Conservation (phyloP, 257 asterid species). For the Jasminum sambac region DNA sequence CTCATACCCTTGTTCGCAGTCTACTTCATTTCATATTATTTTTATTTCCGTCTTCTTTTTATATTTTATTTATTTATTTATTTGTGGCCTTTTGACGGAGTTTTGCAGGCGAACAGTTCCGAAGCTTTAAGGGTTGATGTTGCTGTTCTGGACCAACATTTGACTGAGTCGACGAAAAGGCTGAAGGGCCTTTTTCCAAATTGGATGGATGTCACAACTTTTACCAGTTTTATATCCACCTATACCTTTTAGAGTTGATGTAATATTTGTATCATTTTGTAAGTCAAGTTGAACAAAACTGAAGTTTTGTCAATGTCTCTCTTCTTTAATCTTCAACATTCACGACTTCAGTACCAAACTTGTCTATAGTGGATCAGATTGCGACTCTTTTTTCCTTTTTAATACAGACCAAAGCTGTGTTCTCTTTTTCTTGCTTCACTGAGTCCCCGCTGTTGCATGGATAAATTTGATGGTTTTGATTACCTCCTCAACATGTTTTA, state of each 20-base stretch:
- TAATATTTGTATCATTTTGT: neutral
- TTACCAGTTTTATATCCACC: constrained; percentile 76
- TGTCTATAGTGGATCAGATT: no score
- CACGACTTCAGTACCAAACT: no score
- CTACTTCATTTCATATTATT: no score
- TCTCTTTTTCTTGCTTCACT: no score
- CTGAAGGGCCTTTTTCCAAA: constrained; percentile 80
- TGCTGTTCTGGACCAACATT: constrained; percentile 69
- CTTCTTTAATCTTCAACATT: no score
- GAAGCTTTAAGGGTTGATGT: constrained; percentile 67
- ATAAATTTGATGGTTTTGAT: no score
- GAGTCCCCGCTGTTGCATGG: no score
- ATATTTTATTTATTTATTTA: neutral
- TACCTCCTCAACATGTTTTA: no score
- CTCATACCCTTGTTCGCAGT: neutral
- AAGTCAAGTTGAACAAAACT: neutral
- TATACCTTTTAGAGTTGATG: constrained; percentile 42
- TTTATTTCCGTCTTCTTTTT: no score
- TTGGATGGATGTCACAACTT: constrained; percentile 86
- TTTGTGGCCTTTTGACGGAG: constrained; percentile 7
- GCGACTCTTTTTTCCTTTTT: no score
- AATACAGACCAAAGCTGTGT: no score
- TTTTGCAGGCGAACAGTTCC: constrained; percentile 62
- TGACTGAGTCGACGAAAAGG: constrained; percentile 56
- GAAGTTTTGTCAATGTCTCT: no score